Percentiles rank a stretch among this genome's conserved stretches.
Evolutionary conservation across 169 alveolate species (phyloP).

Genomic region (Besnoitia besnoiti): DNA sequence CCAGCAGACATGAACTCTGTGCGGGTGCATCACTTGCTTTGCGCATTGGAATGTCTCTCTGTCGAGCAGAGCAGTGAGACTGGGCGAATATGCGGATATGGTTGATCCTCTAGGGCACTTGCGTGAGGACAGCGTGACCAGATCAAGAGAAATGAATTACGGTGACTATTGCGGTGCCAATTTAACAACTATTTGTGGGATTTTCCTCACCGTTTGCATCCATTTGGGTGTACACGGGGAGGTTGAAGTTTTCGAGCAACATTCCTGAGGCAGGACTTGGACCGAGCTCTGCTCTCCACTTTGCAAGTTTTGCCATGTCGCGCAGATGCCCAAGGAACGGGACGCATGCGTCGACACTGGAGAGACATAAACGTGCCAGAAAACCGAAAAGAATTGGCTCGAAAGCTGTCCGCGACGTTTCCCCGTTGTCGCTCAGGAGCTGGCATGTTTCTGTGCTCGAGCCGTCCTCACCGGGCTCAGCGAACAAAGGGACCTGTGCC

Average conservation of each 20-base stretch:
- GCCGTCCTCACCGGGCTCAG: not conserved
- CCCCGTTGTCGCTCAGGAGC: not conserved
- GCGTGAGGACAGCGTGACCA: too few species aligned
- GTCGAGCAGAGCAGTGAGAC: too few species aligned
- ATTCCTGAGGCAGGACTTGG: not conserved
- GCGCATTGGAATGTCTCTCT: too few species aligned
- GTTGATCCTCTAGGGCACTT: too few species aligned
- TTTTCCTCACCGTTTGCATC: not conserved
- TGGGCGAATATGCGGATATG: too few species aligned
- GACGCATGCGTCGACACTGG: not conserved
- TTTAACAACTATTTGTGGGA: too few species aligned
- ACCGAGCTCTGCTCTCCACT: not conserved
- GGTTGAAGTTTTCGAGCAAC: not conserved
- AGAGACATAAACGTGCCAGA: not conserved
- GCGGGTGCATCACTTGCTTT: too few species aligned
- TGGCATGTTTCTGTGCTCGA: not conserved
- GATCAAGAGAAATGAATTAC: too few species aligned
- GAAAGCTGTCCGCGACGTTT: not conserved
- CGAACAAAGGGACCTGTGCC: not conserved
- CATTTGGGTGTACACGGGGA: not conserved
- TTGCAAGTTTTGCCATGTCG: not conserved
- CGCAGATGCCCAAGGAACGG: not conserved
- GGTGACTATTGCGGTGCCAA: too few species aligned
- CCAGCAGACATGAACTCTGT: too few species aligned
- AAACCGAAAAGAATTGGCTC: not conserved